These are phyloP conservation scores for Pythium dissotocum DNA, from an alignment of 352 stramenopile species.

Conservation along the genomic window DNA sequence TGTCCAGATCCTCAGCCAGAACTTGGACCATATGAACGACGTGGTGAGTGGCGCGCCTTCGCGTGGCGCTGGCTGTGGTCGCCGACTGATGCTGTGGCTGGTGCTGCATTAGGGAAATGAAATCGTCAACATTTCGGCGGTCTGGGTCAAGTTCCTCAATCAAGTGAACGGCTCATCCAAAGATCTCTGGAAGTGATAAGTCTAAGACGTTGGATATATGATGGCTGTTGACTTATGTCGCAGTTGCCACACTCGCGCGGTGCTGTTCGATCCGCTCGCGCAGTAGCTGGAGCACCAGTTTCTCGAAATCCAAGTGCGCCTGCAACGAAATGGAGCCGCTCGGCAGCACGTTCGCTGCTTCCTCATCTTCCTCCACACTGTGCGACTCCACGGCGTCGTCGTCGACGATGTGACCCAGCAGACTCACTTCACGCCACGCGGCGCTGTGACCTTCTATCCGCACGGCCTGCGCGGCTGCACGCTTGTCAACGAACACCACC, in stretches of 20 bases:
- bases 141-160: constrained; percentile 73
- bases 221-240: neutral
- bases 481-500: constrained; percentile 52
- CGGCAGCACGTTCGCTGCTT: constrained; percentile 32
- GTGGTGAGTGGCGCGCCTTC: constrained; percentile 41
- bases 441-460: constrained; percentile 71
- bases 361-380: neutral
- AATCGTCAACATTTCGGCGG: constrained; percentile 67
- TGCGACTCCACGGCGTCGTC: constrained; percentile 34
- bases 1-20: constrained; percentile 79
- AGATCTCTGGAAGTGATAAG: constrained; percentile 42
- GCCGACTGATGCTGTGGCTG: neutral
- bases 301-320: constrained; percentile 59
- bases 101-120: constrained; percentile 52
- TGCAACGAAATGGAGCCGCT: constrained; percentile 47
- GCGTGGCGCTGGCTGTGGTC: neutral
- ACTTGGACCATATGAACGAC: constrained; percentile 81
- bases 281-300: constrained; percentile 51
- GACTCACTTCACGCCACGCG: constrained; percentile 67
- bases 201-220: neutral
- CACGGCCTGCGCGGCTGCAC: constrained; percentile 54
- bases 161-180: constrained; percentile 42
- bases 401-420: constrained; percentile 76
- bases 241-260: constrained; percentile 25
- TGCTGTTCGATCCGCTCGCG: constrained; percentile 41